A percentile compares a stretch with the other conserved stretches of the same genome.
These are phyloP conservation scores for Clonostachys sp. DNA, from an alignment of 2,329 filamentous ascomycete genomes.

Conservation along the genomic window DNA sequence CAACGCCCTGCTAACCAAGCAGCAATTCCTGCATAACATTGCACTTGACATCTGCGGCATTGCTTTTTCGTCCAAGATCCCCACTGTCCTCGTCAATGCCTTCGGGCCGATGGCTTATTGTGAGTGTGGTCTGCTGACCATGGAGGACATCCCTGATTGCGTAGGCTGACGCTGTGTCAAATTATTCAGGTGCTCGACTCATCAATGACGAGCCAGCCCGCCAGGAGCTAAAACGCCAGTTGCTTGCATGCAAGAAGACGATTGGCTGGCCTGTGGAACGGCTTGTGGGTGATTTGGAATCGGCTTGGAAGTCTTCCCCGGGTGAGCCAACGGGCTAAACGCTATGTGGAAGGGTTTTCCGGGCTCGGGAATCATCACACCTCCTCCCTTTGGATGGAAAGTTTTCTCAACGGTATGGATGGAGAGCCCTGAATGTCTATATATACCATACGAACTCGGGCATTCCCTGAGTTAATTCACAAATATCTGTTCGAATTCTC, in stretches of 20 bases:
- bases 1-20: not conserved
- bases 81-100: slow-evolving; percentile 38
- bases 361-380: not conserved
- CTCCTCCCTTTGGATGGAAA: no score
- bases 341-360: not conserved
- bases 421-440: no score
- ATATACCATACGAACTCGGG: no score
- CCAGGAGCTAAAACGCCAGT: slow-evolving; percentile 22
- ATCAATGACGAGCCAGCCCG: slow-evolving; percentile 15
- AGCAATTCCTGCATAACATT: slow-evolving; percentile 21
- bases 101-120: slow-evolving; percentile 43
- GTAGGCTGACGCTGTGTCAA: not conserved
- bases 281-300: slow-evolving; percentile 23
- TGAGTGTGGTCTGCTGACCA: slow-evolving; percentile 12
- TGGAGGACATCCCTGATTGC: not conserved
- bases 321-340: not conserved
- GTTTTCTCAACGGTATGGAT: no score
- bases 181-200: slow-evolving; percentile 18
- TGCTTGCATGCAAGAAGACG: slow-evolving; percentile 21
- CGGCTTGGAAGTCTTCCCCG: not conserved
- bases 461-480: not conserved
- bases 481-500: not conserved
- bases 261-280: slow-evolving; percentile 32
- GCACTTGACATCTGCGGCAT: slow-evolving; percentile 35
- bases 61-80: slow-evolving; percentile 34